These are phyloP conservation scores for Pyrenopolyporus hunteri DNA, from an alignment of 495 filamentous ascomycete genomes.

Conservation along the genomic window DNA sequence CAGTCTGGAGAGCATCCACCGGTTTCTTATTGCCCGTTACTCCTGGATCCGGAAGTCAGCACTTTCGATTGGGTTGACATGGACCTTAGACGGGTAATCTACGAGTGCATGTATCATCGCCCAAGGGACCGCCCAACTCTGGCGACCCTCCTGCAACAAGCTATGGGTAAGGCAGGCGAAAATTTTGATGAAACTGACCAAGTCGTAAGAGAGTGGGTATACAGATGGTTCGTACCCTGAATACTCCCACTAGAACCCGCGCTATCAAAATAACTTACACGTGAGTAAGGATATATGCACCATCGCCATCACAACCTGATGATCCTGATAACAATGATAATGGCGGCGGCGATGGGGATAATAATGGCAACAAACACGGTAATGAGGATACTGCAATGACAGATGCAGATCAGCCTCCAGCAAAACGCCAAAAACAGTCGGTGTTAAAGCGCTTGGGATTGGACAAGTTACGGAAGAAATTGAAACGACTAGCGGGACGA, in stretches of 20 bases:
- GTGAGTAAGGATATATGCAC: neutral
- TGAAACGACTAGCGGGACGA: no score
- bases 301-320: neutral
- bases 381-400: no score
- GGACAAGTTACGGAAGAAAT: no score
- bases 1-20: neutral
- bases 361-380: no score
- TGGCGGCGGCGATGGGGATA: no score
- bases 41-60: constrained; percentile 1
- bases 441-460: no score
- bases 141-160: constrained; percentile 7
- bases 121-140: constrained; percentile 29
- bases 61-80: constrained; percentile 22
- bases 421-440: no score
- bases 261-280: neutral
- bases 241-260: neutral
- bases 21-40: constrained; percentile 25
- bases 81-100: constrained; percentile 22
- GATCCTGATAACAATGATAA: no score
- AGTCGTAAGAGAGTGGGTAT: constrained; percentile 17
- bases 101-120: constrained; percentile 33
- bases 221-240: constrained; percentile 3
- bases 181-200: constrained; percentile 7
- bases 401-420: no score
- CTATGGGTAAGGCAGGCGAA: neutral